Evolutionary conservation across 192 early-diverging fungal genomes (phyloP).

Genomic region (Diversispora eburnea): DNA sequence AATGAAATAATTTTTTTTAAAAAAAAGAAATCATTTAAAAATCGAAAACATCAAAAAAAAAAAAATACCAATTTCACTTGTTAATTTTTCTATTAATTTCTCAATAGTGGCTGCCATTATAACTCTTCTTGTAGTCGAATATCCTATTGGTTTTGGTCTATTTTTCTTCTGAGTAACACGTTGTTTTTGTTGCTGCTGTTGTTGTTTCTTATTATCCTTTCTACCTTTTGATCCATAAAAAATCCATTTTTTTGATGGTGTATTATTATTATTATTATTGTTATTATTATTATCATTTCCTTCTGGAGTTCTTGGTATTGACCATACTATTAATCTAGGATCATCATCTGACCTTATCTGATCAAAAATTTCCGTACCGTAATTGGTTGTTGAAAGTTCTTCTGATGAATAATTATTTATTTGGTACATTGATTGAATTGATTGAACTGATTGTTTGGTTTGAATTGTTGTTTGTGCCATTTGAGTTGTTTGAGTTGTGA

Average conservation of each 20-base stretch:
- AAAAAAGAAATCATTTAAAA: background rate
- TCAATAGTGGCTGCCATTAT: conserved; percentile 58
- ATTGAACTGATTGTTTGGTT: background rate
- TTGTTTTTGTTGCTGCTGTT: background rate
- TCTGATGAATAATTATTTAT: background rate
- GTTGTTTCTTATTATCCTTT: background rate
- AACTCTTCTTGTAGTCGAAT: background rate
- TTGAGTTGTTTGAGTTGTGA: no score
- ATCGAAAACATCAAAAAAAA: background rate
- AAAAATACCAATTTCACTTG: conserved; percentile 45
- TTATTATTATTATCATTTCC: background rate
- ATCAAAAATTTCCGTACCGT: conserved; percentile 11
- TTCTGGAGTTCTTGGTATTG: background rate
- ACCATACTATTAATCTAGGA: background rate
- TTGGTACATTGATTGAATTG: background rate
- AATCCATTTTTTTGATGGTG: background rate
- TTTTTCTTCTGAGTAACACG: background rate
- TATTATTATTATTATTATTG: no score
- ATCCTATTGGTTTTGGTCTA: background rate
- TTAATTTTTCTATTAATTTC: conserved; percentile 53
- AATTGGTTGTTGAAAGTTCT: conserved; percentile 1
- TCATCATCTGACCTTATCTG: conserved; percentile 11
- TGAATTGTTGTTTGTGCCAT: background rate
- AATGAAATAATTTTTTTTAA: background rate
- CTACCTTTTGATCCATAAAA: background rate